These are phyloP conservation scores for Blastobotrys aristatus DNA, from an alignment of 1,139 yeast species.

Conservation along the genomic window DNA sequence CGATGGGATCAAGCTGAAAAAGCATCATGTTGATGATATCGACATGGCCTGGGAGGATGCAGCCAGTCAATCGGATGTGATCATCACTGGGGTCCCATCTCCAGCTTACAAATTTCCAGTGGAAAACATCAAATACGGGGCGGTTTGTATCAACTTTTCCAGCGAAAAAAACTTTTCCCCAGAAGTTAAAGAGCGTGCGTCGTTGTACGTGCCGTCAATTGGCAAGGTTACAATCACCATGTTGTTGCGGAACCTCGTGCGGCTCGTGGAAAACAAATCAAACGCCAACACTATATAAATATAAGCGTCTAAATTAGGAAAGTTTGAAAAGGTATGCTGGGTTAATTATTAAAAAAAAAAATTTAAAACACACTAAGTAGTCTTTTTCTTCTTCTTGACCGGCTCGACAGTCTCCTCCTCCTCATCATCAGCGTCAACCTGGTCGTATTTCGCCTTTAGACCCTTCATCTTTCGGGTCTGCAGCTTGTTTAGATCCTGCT, in stretches of 20 bases:
- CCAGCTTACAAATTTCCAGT: slow-evolving; percentile 80
- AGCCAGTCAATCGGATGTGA: slow-evolving; percentile 76
- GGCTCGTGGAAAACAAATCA: slow-evolving; percentile 71
- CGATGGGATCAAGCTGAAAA: slow-evolving; percentile 73
- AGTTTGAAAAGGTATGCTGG: not conserved
- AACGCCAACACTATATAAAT: no score
- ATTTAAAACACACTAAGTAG: slow-evolving; percentile 16
- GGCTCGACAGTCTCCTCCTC: slow-evolving; percentile 28
- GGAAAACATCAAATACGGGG: slow-evolving; percentile 74
- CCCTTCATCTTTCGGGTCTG: slow-evolving; percentile 99
- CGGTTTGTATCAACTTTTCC: slow-evolving; percentile 85
- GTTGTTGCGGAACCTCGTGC: slow-evolving; percentile 79
- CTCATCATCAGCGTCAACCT: slow-evolving; percentile 50
- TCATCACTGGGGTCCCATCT: slow-evolving; percentile 93
- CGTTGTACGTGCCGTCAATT: slow-evolving; percentile 87
- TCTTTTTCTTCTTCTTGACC: slow-evolving; percentile 15
- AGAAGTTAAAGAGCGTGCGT: slow-evolving; percentile 78
- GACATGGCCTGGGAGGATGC: slow-evolving; percentile 53
- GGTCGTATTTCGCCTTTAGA: slow-evolving; percentile 75
- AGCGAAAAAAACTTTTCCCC: slow-evolving; percentile 79
- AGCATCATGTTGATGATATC: slow-evolving; percentile 72
- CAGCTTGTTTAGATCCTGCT: slow-evolving; percentile 81
- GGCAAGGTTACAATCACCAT: slow-evolving; percentile 96
- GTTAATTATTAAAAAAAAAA: no score
- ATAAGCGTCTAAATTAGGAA: not conserved